Evolutionary conservation across 768 basidiomycete species (phyloP), one percentile per base, ranked within the genome.

Genomic region (Boletellus emodensis): DNA sequence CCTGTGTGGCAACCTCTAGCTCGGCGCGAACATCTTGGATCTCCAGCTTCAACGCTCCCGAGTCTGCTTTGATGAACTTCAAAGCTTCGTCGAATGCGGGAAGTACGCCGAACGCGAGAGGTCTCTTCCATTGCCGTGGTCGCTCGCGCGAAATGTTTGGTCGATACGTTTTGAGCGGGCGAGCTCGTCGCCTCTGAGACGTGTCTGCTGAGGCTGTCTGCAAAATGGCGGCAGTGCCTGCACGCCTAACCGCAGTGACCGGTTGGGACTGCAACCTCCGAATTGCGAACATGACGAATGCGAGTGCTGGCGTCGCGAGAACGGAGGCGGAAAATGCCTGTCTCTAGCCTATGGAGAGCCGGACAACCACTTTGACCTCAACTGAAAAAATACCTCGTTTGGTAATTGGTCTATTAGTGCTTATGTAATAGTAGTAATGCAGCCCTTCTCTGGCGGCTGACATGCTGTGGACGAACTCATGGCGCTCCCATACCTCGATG

Each of bases 61-160:
- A 79, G 71, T 96, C 90, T 14, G 67, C 61, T 28, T 75, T 72
- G 49, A 98, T 80, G 57, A 84, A 74, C 52, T 80, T 74, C 39
- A 97, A 70, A 1, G 94, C 93, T 48, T 87, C 79, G 70, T 98
- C 95, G 61, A 92, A 96, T 4, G 83, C 87, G 3, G 86, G 86
- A 24, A 90, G 67, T 8, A 83, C 77, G 6, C 85, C 85, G 18
- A 66, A 64, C 12, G 73, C 76, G 5, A 90, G 65, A 4, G 88
- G 84, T 14, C 79, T 61, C 42, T 80, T 81, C 85, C 85, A 90
- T 66, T 79, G 65, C 20, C 80, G 73, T 2, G 83, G 84, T 1
- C 68, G 69, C 38, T 71, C 69, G 9, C 75, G 61, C 20, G 76
- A 78, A 43, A 85, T 84, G 13, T 65, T 53, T 4, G 85, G 78